Base-by-base conservation (phyloP, 306 rosid species). In the Fragaria iinumae region DNA sequence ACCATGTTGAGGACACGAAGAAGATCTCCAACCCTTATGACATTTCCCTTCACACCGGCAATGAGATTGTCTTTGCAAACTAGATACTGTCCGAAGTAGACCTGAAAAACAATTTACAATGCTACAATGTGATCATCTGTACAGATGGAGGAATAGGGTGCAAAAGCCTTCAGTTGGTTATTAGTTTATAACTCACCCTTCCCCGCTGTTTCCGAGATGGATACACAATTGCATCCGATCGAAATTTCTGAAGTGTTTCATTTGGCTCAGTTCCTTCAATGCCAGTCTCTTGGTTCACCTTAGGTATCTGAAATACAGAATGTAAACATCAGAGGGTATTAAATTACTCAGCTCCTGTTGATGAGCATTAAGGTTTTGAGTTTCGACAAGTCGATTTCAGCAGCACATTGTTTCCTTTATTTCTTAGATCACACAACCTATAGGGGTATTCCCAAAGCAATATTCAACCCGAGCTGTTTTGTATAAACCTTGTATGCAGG, bases 11-110 rank as follows among this genome's bases (percentile, higher is more conserved):
- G 70, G 72, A 86, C 89, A 70, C 74, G 59, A 73, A 93, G 87
- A 71, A 82, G 83, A 85, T 93, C 91, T 34, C 97, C 96, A 18
- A 93, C 84, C 53, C 84, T 32, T 29, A 91, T 44, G 55, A 72
- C 21, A 44, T 87, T 87, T 67, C 85, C 97, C 69, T 81, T 87
- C 74, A 82, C 86, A 64, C 77, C 77, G 59, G 72, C 77, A 21
- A 63, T 69, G 56, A 34, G 67, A 72, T 59, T 59, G 72, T 86
- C 89, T 71, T 83, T 86, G 89, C 93, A 93, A 17, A 91, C 87
- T 75, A 94, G 16, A 84, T 94, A 84, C 85, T 87, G 96, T 76
- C 98, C 98, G 70, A 94, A 88, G 90, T 87, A 94, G 38, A 89
- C 38, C 98, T 94, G 90, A 76, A 53, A 85, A 76, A 72, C 78